Evolutionary conservation across 768 basidiomycete genomes (phyloP).

Genomic region (Leccinum ochraceum): DNA sequence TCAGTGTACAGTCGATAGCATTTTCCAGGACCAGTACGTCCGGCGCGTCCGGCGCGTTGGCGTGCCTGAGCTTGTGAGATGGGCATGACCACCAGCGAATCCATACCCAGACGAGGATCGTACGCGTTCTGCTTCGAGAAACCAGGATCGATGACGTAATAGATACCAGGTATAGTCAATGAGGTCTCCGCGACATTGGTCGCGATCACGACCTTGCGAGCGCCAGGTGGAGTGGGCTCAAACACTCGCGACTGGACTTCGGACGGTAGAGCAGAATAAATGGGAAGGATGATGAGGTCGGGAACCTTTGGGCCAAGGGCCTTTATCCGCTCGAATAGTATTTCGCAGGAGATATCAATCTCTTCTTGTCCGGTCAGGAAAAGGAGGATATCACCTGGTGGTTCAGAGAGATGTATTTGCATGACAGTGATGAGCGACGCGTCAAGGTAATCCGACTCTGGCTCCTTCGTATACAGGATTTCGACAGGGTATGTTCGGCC

Average conservation of each 20-base stretch:
- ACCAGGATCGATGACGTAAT: slow-evolving; percentile 98
- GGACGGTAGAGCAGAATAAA: slow-evolving; percentile 97
- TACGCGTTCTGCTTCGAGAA: slow-evolving; percentile 99
- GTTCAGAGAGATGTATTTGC: slow-evolving; percentile 99
- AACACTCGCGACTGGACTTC: slow-evolving; percentile 98
- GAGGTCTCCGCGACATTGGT: slow-evolving; percentile 99
- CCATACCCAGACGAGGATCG: slow-evolving; percentile 97
- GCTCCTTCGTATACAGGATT: slow-evolving; percentile 97
- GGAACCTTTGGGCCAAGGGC: slow-evolving; percentile 98
- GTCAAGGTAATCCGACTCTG: slow-evolving; percentile 95
- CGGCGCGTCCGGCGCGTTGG: slow-evolving; percentile 94
- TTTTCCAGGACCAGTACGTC: slow-evolving; percentile 97
- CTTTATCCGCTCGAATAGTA: slow-evolving; percentile 98
- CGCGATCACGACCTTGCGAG: slow-evolving; percentile 99
- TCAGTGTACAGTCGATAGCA: slow-evolving; percentile 98
- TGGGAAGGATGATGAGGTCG: slow-evolving; percentile 93
- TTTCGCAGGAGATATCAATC: slow-evolving; percentile 97
- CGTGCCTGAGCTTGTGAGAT: slow-evolving; percentile 98
- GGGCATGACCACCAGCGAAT: slow-evolving; percentile 97
- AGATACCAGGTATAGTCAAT: slow-evolving; percentile 97
- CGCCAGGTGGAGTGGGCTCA: slow-evolving; percentile 95
- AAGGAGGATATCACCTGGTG: slow-evolving; percentile 92
- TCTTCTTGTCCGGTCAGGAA: slow-evolving; percentile 99
- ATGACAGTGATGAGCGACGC: slow-evolving; percentile 98
- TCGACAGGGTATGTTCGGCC: slow-evolving; percentile 99